These are phyloP conservation scores for Nicotiana attenuata DNA, from an alignment of 257 asterid genomes.

Conservation along the genomic window DNA sequence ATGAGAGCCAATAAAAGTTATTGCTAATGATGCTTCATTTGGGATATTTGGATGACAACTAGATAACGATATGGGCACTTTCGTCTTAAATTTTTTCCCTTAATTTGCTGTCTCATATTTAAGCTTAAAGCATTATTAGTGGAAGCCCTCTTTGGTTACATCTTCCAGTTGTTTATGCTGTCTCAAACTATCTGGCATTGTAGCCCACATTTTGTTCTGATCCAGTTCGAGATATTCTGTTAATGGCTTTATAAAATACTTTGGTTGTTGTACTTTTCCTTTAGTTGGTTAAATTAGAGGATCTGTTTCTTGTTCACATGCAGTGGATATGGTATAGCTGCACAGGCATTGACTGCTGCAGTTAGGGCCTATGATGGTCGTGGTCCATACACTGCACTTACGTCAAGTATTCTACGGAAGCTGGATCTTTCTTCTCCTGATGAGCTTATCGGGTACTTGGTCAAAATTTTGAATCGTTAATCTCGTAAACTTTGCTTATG, in stretches of 20 bases:
- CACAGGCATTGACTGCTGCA: slow-evolving; percentile 80
- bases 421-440: slow-evolving; percentile 72
- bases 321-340: slow-evolving; percentile 89
- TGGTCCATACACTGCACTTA: slow-evolving; percentile 62
- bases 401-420: slow-evolving; percentile 35
- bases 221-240: neutral
- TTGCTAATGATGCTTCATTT: neutral
- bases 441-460: slow-evolving; percentile 70
- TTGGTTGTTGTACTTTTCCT: neutral
- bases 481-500: neutral
- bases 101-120: neutral
- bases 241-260: neutral
- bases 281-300: neutral
- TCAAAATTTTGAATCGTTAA: slow-evolving; percentile 8
- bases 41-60: neutral
- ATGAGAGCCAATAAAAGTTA: neutral
- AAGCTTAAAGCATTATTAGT: neutral
- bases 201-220: neutral
- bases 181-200: neutral
- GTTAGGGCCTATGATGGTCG: slow-evolving; percentile 85
- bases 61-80: neutral
- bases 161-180: neutral
- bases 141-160: neutral
- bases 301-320: slow-evolving; percentile 20
- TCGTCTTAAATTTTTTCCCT: neutral